A percentile compares a stretch with the other conserved stretches of the same genome.
These are phyloP conservation scores for Eleusine indica DNA, from an alignment of 176 grass and related monocot species.

Conservation along the genomic window DNA sequence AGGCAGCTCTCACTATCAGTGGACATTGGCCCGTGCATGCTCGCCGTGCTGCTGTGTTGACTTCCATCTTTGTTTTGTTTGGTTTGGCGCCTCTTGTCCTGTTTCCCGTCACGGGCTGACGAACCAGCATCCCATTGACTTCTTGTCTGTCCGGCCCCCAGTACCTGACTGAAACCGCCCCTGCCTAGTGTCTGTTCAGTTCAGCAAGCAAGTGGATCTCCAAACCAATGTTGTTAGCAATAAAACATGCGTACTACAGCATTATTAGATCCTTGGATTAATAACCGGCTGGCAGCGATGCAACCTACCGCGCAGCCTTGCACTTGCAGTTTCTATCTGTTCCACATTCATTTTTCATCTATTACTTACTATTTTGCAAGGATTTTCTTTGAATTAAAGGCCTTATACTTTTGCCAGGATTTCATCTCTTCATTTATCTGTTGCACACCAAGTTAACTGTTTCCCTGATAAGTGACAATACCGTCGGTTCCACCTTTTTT, in stretches of 20 bases:
- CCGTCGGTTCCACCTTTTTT: neutral
- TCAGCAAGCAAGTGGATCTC: neutral
- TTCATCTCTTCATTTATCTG: neutral
- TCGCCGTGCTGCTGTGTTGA: neutral
- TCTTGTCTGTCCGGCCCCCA: neutral
- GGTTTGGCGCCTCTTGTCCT: neutral
- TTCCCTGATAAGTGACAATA: neutral
- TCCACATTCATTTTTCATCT: neutral
- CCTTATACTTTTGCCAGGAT: neutral
- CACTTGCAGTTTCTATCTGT: too few species aligned
- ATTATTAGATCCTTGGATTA: neutral
- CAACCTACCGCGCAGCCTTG: too few species aligned
- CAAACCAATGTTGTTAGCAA: neutral
- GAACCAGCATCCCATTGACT: neutral
- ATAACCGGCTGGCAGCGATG: neutral
- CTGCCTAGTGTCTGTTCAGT: neutral
- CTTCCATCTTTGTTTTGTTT: neutral
- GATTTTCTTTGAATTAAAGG: too few species aligned
- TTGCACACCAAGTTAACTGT: neutral
- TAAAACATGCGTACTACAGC: neutral
- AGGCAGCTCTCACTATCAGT: neutral
- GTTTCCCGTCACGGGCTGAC: neutral
- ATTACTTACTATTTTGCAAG: neutral
- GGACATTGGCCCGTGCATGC: neutral
- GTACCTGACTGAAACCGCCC: neutral